Percentiles rank a stretch among this genome's conserved stretches.
Evolutionary conservation across 2,329 filamentous ascomycete species (phyloP).

Genomic region (Parastagonospora avenae): DNA sequence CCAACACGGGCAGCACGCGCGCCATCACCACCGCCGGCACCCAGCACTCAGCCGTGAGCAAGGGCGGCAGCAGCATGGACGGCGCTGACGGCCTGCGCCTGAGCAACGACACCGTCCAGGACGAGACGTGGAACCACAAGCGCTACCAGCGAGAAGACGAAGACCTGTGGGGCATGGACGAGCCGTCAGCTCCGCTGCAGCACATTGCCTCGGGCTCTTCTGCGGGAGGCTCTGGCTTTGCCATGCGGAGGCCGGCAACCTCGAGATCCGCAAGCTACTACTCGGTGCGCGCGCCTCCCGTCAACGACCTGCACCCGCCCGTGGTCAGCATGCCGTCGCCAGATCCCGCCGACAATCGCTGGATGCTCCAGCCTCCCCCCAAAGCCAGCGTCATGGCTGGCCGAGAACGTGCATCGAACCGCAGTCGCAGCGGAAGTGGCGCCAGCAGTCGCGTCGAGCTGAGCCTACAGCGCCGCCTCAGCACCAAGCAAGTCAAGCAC

Average conservation of each 20-base stretch:
- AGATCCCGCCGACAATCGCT: constrained; percentile 73
- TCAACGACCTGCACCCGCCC: constrained; percentile 86
- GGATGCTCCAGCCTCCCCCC: constrained; percentile 95
- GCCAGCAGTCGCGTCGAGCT: constrained; percentile 48
- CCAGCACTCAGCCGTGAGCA: constrained; percentile 55
- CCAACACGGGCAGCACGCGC: constrained; percentile 61
- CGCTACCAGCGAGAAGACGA: constrained; percentile 89
- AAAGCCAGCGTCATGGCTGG: constrained; percentile 89
- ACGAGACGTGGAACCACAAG: constrained; percentile 72
- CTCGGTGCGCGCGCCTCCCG: constrained; percentile 64
- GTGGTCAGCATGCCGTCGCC: constrained; percentile 77
- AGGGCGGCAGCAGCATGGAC: constrained; percentile 46
- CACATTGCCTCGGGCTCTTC: constrained; percentile 36
- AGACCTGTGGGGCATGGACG: constrained; percentile 74
- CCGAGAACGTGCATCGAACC: constrained; percentile 69
- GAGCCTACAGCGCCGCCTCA: constrained; percentile 47
- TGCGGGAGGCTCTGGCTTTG: constrained; percentile 30
- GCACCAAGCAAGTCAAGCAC: constrained; percentile 43
- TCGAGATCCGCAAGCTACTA: constrained; percentile 44
- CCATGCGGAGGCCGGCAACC: constrained; percentile 29
- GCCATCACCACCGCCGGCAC: constrained; percentile 64
- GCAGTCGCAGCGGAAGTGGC: constrained; percentile 61
- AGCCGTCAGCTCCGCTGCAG: constrained; percentile 42
- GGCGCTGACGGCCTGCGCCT: constrained; percentile 32
- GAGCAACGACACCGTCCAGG: constrained; percentile 43